Base-by-base conservation (phyloP, 495 filamentous ascomycete species). In the Penicillium coprophilum region DNA sequence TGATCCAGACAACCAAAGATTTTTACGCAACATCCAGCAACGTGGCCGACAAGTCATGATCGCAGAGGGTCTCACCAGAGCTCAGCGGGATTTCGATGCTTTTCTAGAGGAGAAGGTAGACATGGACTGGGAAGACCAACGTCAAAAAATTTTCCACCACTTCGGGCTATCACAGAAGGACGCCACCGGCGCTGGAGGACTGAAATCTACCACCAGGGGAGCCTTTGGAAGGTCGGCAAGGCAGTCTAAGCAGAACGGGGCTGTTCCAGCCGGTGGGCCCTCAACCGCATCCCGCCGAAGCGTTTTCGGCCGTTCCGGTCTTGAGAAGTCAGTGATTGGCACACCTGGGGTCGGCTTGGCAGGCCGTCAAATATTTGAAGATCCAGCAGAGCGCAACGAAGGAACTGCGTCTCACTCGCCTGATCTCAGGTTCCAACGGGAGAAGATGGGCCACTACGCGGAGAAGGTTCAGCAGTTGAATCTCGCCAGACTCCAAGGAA, bases 31-130 rank as follows among this genome's bases (percentile, higher is more conserved):
- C 58, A 79, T 96, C 49, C 90, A 96, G 67, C 87, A 91, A 46
- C 92, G 95, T 71, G 93, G 91, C 30, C 93, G 92, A 3, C 78
- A 95, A 53, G 91, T 87, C 62, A 92, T 96, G 83, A 90, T 97
- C 53, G 81, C 87, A 19, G 91, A 97, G 62, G 89, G 91, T 20
- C 79, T 96, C 58, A 84, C 91, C 61, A 85, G 92, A 53, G 90
- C 91, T 13, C 86, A 91, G 39, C 85, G 84, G 17, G 93, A 97
- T 65, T 97, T 99, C 60, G 91, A 99, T 66, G 70, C 80, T 38
- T 97, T 95, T 69, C 74, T 99, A 43, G 94, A 97, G 67, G 92
- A 96, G 60, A 93, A 94, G 65, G 87, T 97, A 7, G 90, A 90
- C 8, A 86, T 94, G 77, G 90, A 97, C 69, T 97, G 93, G 93